These are phyloP conservation scores for Penicillium goetzii DNA, from an alignment of 495 filamentous ascomycete species.

Conservation along the genomic window DNA sequence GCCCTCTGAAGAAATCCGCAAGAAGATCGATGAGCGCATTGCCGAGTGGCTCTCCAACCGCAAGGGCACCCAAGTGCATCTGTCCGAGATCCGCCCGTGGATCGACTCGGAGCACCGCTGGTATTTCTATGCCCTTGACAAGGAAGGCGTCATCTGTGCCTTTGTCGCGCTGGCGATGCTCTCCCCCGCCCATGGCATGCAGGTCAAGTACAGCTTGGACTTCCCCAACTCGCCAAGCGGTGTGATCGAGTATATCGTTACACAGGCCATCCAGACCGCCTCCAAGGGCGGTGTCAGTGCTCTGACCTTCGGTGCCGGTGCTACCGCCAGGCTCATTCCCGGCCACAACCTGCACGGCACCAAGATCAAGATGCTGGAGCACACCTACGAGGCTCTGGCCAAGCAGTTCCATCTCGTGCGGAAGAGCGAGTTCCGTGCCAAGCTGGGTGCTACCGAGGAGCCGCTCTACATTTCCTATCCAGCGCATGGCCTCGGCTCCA, in stretches of 20 bases:
- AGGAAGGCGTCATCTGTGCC: conserved; percentile 67
- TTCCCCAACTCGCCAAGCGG: conserved; percentile 79
- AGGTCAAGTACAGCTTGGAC: conserved; percentile 86
- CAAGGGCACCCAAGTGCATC: conserved; percentile 81
- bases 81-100: conserved; percentile 85
- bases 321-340: conserved; percentile 65
- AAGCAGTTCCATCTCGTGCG: conserved; percentile 76
- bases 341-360: conserved; percentile 76
- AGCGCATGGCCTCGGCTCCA: conserved; percentile 74
- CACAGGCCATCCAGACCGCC: conserved; percentile 72
- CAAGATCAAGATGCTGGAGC: conserved; percentile 71
- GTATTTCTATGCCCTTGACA: conserved; percentile 75
- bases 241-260: conserved; percentile 78
- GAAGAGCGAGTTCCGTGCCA: conserved; percentile 86
- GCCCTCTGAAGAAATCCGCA: conserved; percentile 62
- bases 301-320: conserved; percentile 82
- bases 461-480: conserved; percentile 83
- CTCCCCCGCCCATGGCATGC: conserved; percentile 74
- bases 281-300: conserved; percentile 62
- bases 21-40: conserved; percentile 70
- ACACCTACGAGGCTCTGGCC: conserved; percentile 75
- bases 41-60: conserved; percentile 76
- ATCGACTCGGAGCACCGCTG: conserved; percentile 75
- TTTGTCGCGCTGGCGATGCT: conserved; percentile 77
- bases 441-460: conserved; percentile 78